Evolutionary conservation across 2,329 filamentous ascomycete species (phyloP), one percentile per base, ranked within the genome.

Genomic region (Beauveria medogensis): DNA sequence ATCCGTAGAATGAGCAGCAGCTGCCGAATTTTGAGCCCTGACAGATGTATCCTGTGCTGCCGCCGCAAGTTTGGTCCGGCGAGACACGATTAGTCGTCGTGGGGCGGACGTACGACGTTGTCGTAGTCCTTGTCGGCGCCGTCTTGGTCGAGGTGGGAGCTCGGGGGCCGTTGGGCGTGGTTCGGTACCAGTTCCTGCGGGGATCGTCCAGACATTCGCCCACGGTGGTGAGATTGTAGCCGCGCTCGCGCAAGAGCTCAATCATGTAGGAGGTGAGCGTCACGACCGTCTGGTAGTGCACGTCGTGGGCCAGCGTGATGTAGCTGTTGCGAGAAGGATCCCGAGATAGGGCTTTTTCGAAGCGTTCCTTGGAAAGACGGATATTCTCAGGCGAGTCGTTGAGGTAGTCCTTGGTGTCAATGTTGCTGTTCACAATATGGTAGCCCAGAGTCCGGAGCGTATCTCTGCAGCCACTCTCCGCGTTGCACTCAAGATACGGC

Each of bases 381-480:
- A 85, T 83, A 63, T 77, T 75, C 47, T 77, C 70, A 2, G 81
- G 75, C 9, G 72, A 72, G 61, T 78, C 75, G 65, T 83, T 78
- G 66, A 81, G 73, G 67, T 82, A 86, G 70, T 86, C 84, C 64
- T 84, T 80, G 18, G 84, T 86, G 68, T 87, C 83, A 14, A 86
- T 70, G 66, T 84, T 80, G 65, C 80, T 82, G 66, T 80, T 81
- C 62, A 80, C 74, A 64, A 84, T 70, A 67, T 85, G 81, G 70
- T 85, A 86, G 46, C 79, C 80, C 30, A 84, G 68, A 26, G 65
- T 65, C 3, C 64, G 67, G 65, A 78, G 65, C 34, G 73, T 67
- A 3, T 65, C 64, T 47, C 72, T 67, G 63, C 77, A 79, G 22
- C 73, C 77, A n/a, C 75, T 75, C 7, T 61, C 67, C 9, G 63